Evolutionary conservation across 345 rosid species (phyloP), one percentile per base, ranked within the genome.

Genomic region (Rhodamnia rubescens): DNA sequence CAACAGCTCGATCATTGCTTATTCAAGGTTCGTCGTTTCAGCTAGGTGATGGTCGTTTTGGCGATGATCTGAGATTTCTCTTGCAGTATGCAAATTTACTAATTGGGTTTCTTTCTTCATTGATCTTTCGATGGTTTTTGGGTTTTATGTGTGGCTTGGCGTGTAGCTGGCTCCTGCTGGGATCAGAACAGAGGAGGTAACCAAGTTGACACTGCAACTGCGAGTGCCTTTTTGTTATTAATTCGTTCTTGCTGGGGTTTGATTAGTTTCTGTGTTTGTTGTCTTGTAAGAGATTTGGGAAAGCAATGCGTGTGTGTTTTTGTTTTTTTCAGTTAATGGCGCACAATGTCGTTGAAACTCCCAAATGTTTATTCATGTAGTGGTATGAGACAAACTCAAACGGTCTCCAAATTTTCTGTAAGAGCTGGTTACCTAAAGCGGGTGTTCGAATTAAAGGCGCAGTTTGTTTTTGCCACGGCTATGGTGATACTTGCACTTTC

Each of bases 401-500:
- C 89, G 98, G 98, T 69, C 86, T 91, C 78, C 94, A 92, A 75
- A 88, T 97, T 84, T 97, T 97, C 89, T 93, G 95, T 85, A 95
- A 93, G 89, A 89, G 97, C 88, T 97, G 99, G 98, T 85, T 91
- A 88, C 99, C 99, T 24, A 87, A 90, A 88, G 85, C 86, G 11
- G 96, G 91, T 1, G 92, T 90, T 40, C 85, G 42, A 86, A 92
- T 94, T 36, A 95, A 95, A 90, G 99, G 98, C 81, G 91, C 89
- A 36, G 87, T 97, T 84, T 95, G 85, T 84, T 92, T 95, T 74
- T 92, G 95, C 88, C 99, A 97, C 93, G 99, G 99, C 20, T 97
- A 97, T 91, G 99, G 99, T 50, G 98, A 96, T 87, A 95, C 98
- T 81, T 97, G 99, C 93, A 97, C 99, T 85, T 97, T 97, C 94